Evolutionary conservation across 2,329 filamentous ascomycete species (phyloP), one percentile per base, ranked within the genome.

Genomic region (Cytospora piceae): DNA sequence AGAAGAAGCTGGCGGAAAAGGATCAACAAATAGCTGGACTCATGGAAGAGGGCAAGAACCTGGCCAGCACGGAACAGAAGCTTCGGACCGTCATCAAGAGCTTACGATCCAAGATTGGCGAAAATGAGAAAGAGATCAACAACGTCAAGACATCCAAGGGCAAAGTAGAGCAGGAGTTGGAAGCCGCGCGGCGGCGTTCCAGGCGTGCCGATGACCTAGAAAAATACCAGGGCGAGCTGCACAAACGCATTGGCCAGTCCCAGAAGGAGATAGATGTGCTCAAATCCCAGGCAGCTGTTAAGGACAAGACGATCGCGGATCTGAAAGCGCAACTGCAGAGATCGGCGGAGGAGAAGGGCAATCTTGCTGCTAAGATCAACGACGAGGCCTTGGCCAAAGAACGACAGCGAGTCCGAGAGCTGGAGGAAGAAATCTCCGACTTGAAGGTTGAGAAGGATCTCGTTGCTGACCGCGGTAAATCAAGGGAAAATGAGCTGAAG

Each of bases 21-120:
- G 94, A 98, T 72, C 89, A 94, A 71, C 92, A 92, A 74, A 96
- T 98, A 72, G 92, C 94, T 3, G 80, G 94, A 56, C 81, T 99
- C 15, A 91, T 99, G 83, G 90, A 96, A 71, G 95, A 99, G 79
- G 95, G 96, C 0, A 91, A 95, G 72, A 93, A 90, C 70, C 83
- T 98, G 11, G 94, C 93, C 1, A 91, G 90, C 71, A 91, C 87
- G 0, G 95, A 99, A 75, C 86, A 97, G 76, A 93, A 93, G 73
- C 89, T 96, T 69, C 84, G 94, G 67, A 87, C 87, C 7, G 89
- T 90, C 4, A 91, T 98, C 72, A 96, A 95, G 77, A 94, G 92
- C 73, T 78, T 98, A 66, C 87, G 89, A 53, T 79, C 82, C 27
- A 90, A 90, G 72, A 76, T 91, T 17, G 79, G 84, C 14, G 86